Conservation (phyloP, 108 stramenopile species). For the Cyclotella distinguenda region DNA sequence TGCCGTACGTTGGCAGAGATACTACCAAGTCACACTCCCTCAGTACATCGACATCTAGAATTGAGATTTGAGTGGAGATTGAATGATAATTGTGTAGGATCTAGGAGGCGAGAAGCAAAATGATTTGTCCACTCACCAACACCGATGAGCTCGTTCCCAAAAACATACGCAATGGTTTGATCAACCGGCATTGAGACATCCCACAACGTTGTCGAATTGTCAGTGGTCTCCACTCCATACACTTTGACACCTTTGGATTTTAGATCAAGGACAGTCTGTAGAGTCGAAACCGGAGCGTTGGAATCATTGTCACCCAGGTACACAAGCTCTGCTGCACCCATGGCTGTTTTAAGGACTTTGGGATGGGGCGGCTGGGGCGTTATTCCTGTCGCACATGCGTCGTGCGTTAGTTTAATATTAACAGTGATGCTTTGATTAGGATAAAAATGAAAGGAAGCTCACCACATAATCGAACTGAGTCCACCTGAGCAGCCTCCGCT, state of each 20-base stretch:
- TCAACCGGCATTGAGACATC: slow-evolving; percentile 34
- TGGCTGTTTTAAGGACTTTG: slow-evolving; percentile 46
- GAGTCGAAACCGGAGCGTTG: slow-evolving; percentile 25
- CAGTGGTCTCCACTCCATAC: slow-evolving; percentile 53
- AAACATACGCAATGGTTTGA: slow-evolving; percentile 43
- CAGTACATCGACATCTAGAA: slow-evolving; percentile 45
- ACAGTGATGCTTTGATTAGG: not conserved
- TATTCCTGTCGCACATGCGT: slow-evolving; percentile 10
- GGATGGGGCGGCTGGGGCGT: slow-evolving; percentile 59
- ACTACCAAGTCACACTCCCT: slow-evolving; percentile 49
- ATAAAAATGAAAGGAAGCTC: not conserved
- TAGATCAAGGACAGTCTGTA: slow-evolving; percentile 48
- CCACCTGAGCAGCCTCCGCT: slow-evolving; percentile 48
- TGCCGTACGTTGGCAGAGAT: slow-evolving; percentile 53
- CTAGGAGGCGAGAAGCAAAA: not conserved
- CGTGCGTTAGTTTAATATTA: too few relatives aligned
- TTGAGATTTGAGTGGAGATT: too few relatives aligned
- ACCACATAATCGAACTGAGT: slow-evolving; percentile 51
- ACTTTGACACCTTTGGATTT: slow-evolving; percentile 44
- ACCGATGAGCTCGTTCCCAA: slow-evolving; percentile 62
- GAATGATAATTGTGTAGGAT: too few relatives aligned
- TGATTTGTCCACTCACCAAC: slow-evolving; percentile 26
- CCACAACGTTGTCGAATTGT: slow-evolving; percentile 48
- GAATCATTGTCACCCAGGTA: slow-evolving; percentile 20
- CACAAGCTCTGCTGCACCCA: slow-evolving; percentile 56